Evolutionary conservation across 495 filamentous ascomycete species (phyloP), one percentile per base, ranked within the genome.

Genomic region (Neurospora pannonica): DNA sequence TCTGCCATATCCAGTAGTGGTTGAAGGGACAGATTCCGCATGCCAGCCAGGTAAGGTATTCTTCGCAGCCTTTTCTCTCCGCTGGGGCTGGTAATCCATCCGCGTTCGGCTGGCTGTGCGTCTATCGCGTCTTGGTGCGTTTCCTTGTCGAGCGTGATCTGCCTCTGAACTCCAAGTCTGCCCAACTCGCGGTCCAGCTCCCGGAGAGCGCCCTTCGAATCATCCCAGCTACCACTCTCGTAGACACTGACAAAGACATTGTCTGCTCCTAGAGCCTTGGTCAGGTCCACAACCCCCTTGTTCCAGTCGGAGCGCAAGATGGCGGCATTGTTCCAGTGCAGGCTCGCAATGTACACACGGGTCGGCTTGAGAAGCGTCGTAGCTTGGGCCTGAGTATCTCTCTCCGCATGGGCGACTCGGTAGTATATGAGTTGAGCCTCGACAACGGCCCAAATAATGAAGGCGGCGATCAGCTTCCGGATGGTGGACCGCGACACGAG

Each of bases 171-270:
- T 5, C 87, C 85, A 7, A 87, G 75, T 24, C 79, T 81, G 10
- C 85, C 88, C 42, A 94, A 81, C 43, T 87, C 79, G 2, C 24
- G 46, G 71, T 92, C 88, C 15, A 95, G 83, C 13, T 89, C 86
- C n/a, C 80, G 79, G 73, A 95, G 81, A 6, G 88, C 89, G 3
- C 81, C 87, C 81, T 92, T 93, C 13, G 89, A 89, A 73, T 90
- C 81, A 80, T 94, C 93, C 83, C 87, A 90, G 78, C 90, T 92
- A 9, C 92, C 92, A 73, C 88, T 90, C 77, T 94, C 92, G 75
- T 89, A 88, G 21, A 93, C 85, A 42, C 88, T 90, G 69, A 95
- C 86, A 77, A 88, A 93, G 15, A 93, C 85, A 77, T 94, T 93
- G n/a, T 86, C 84, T 0, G 88, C 75, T 0, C 92, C 92, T 2